Evolutionary conservation across 768 basidiomycete species (phyloP).

Genomic region (Rhizopogon vinicolor): DNA sequence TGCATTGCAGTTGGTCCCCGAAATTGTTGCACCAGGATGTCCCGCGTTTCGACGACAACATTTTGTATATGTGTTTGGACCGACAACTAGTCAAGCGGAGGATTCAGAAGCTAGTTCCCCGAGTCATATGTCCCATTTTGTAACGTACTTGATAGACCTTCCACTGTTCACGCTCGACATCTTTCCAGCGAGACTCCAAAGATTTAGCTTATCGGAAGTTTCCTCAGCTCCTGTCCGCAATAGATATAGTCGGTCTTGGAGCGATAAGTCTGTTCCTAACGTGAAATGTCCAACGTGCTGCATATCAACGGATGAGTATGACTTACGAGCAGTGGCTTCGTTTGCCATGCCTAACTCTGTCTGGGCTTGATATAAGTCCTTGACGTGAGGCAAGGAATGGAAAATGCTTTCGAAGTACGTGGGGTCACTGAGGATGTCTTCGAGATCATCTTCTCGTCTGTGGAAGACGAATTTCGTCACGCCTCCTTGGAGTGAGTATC

Average conservation of each 20-base stretch:
- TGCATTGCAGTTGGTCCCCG: too few species aligned
- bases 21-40: too few species aligned
- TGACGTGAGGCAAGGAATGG: constrained; percentile 71
- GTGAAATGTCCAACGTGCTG: constrained; percentile 4
- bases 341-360: constrained; percentile 80
- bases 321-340: constrained; percentile 80
- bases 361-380: constrained; percentile 70
- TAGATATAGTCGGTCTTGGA: constrained; percentile 72
- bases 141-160: constrained; percentile 78
- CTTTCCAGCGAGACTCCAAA: constrained; percentile 80
- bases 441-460: constrained; percentile 88
- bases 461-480: constrained; percentile 2
- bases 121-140: neutral
- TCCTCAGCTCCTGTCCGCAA: constrained; percentile 81
- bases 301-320: constrained; percentile 5
- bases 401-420: constrained; percentile 85
- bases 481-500: too few species aligned
- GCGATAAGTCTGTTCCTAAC: constrained; percentile 67
- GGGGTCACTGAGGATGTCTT: constrained; percentile 80
- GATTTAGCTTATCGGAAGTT: constrained; percentile 82
- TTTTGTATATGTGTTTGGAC: too few species aligned
- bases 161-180: constrained; percentile 82
- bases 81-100: too few species aligned
- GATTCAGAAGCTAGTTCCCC: neutral
- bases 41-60: too few species aligned